Conservation (phyloP, 148 eudicot genomes). For the Polygonum aviculare region DNA sequence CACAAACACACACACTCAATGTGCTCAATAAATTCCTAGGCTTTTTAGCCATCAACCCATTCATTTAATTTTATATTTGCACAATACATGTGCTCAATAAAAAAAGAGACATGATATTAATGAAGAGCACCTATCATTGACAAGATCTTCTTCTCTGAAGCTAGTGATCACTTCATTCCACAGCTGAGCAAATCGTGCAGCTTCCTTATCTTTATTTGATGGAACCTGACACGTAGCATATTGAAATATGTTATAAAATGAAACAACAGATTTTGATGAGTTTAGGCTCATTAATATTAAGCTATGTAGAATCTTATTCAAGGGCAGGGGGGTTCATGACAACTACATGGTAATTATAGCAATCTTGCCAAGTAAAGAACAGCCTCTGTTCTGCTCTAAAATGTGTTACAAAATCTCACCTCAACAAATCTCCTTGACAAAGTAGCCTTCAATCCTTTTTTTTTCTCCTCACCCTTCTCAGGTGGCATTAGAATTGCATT, state of each 20-base stretch:
- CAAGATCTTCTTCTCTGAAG: conserved; percentile 95
- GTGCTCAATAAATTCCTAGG: not conserved
- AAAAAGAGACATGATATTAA: not conserved
- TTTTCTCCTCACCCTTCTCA: conserved; percentile 72
- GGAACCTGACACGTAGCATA: conserved; percentile 36
- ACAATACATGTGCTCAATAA: not conserved
- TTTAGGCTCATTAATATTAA: not conserved
- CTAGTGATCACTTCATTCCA: conserved; percentile 97
- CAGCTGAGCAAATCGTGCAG: conserved; percentile 95
- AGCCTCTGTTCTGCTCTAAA: not conserved
- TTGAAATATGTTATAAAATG: not conserved
- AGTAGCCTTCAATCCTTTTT: conserved; percentile 88
- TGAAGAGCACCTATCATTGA: conserved; percentile 43
- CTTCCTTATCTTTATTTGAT: conserved; percentile 70
- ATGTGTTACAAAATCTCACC: conserved; percentile 22
- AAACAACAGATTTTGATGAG: not conserved
- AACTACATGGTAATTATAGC: not conserved
- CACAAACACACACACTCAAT: no score
- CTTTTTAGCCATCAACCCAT: not conserved
- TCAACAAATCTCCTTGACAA: conserved; percentile 60
- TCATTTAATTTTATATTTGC: not conserved
- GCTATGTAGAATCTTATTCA: not conserved
- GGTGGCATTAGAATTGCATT: conserved; percentile 77
- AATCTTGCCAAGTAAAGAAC: not conserved
- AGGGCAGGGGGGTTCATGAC: not conserved